phyloP scores from a whole-genome alignment of 2,329 filamentous ascomycete species.

The Ophiostoma himal-ulmi region DNA sequence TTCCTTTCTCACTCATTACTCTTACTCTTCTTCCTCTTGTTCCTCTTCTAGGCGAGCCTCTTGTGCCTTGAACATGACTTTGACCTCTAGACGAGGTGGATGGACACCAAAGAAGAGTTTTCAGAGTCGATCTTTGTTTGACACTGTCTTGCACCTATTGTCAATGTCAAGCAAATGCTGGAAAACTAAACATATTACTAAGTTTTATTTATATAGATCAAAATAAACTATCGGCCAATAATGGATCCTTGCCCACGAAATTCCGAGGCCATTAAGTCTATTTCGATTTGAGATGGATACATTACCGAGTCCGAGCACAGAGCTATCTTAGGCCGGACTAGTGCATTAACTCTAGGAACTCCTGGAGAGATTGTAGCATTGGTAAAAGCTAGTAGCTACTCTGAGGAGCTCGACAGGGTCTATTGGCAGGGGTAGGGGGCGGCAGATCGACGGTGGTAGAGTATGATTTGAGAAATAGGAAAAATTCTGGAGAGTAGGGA shows the following conservation, averaged over 20 bases:
- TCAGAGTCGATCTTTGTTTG: not conserved
- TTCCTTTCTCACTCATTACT: not conserved
- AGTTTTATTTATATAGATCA: not conserved
- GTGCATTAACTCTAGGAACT: not conserved
- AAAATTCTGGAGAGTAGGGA: not conserved
- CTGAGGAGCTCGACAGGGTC: conserved; percentile 4
- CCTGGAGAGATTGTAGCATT: not conserved
- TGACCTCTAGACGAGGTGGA: not conserved
- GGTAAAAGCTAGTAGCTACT: not conserved
- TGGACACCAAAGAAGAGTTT: not conserved
- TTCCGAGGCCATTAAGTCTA: not conserved
- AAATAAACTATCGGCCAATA: not conserved
- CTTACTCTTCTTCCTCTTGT: not conserved
- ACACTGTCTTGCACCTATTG: not conserved
- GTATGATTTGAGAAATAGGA: not conserved
- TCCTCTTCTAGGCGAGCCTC: not conserved
- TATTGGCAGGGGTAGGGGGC: conserved; percentile 13
- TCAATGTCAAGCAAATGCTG: not conserved
- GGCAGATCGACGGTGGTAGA: conserved; percentile 9
- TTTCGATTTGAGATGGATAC: not conserved
- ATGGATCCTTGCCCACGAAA: not conserved
- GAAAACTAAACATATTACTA: not conserved
- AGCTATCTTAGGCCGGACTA: conserved; percentile 5
- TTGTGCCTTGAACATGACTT: not conserved
- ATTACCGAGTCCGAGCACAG: not conserved